Conservation (phyloP, 2,329 filamentous ascomycete species). For the Phaeosphaeria sp. region DNA sequence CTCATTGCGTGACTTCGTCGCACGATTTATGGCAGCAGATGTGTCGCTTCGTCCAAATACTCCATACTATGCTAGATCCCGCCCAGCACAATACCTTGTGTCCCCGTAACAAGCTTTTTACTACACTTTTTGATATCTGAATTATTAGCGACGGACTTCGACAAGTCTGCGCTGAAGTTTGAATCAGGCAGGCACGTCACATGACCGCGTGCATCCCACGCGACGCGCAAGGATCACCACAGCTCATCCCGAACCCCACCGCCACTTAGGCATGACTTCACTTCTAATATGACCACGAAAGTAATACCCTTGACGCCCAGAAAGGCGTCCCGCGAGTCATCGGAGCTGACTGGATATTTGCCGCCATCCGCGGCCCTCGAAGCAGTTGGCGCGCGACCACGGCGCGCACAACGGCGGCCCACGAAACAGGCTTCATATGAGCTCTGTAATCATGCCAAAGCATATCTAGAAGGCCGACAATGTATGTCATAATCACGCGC, state of each 20-base stretch:
- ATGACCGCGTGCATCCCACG: slow-evolving; percentile 14
- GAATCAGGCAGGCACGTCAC: slow-evolving; percentile 2
- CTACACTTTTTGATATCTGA: neutral
- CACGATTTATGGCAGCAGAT: neutral
- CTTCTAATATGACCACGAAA: neutral
- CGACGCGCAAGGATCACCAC: slow-evolving; percentile 1
- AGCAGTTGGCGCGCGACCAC: slow-evolving; percentile 31
- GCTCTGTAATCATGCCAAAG: slow-evolving; percentile 45
- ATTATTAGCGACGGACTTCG: neutral
- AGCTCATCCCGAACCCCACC: neutral
- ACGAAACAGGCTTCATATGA: slow-evolving; percentile 43
- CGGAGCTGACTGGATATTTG: neutral
- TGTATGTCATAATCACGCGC: slow-evolving; percentile 26
- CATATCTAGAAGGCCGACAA: slow-evolving; percentile 44
- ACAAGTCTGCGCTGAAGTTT: neutral
- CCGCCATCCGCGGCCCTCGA: slow-evolving; percentile 21
- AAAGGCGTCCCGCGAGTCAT: neutral
- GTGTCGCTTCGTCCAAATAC: neutral
- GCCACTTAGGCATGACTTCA: neutral
- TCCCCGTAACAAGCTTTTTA: neutral
- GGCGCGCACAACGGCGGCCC: slow-evolving; percentile 36
- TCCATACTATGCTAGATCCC: neutral
- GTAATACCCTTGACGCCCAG: neutral
- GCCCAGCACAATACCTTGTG: neutral
- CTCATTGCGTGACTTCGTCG: neutral